Evolutionary conservation across 345 rosid genomes (phyloP).

Genomic region (Brassica nigra): DNA sequence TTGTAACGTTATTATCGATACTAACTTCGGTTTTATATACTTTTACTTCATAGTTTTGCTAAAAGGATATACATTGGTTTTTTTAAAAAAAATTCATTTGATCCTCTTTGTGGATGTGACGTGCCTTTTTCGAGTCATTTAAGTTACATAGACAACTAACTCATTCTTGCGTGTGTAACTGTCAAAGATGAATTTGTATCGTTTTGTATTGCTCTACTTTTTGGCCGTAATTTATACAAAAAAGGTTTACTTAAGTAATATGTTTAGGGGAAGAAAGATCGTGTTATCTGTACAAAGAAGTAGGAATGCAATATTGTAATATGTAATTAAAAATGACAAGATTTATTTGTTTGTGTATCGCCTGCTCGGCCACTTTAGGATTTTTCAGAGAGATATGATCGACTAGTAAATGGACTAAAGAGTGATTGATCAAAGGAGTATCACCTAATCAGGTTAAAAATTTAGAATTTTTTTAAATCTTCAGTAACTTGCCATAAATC

Average conservation of each 20-base stretch:
- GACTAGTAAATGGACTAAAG: too few relatives aligned
- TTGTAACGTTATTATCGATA: slow-evolving; percentile 44
- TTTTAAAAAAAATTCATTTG: slow-evolving; percentile 22
- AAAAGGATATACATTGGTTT: neutral
- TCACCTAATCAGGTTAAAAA: too few relatives aligned
- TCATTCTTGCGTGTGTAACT: slow-evolving; percentile 35
- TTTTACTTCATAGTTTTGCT: slow-evolving; percentile 41
- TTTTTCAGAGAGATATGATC: too few relatives aligned
- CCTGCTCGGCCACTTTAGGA: too few relatives aligned
- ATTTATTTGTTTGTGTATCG: neutral
- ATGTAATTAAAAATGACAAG: neutral
- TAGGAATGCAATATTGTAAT: neutral
- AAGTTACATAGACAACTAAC: slow-evolving; percentile 30
- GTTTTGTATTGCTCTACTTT: neutral
- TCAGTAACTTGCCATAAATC: too few relatives aligned
- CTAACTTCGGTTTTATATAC: slow-evolving; percentile 45
- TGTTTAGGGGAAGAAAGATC: neutral
- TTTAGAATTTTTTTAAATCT: too few relatives aligned
- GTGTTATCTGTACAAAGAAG: neutral
- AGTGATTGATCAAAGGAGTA: too few relatives aligned
- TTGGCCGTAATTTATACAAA: neutral
- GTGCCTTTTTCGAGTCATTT: slow-evolving; percentile 25
- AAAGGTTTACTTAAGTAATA: neutral
- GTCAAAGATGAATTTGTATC: neutral
- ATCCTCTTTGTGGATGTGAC: slow-evolving; percentile 16